Evolutionary conservation across 2,329 filamentous ascomycete genomes (phyloP).

Genomic region (Fusarium acutatum): DNA sequence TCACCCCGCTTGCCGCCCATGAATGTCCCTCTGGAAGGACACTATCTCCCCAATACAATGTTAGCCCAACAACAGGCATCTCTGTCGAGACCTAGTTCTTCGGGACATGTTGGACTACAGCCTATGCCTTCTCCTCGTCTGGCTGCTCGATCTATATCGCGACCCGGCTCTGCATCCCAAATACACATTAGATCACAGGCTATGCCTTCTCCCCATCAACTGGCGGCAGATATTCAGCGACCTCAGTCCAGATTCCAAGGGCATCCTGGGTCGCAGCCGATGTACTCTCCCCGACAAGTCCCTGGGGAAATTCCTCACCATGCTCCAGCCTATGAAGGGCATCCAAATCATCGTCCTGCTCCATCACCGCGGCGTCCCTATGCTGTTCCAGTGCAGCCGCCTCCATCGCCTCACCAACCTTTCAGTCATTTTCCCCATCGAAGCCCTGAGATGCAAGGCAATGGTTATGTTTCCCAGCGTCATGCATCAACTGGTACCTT

Average conservation of each 20-base stretch:
- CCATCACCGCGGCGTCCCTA: background rate
- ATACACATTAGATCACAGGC: background rate
- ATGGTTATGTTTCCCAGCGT: background rate
- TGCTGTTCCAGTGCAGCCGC: background rate
- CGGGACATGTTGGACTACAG: background rate
- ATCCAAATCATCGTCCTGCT: background rate
- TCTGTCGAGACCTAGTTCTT: background rate
- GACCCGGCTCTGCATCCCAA: background rate
- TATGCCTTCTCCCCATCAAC: background rate
- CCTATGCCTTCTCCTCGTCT: background rate
- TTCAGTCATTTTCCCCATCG: background rate
- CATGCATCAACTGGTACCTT: background rate
- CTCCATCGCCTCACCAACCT: background rate
- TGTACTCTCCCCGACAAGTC: background rate
- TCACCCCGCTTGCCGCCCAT: background rate
- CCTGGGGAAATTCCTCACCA: background rate
- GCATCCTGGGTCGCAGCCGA: background rate
- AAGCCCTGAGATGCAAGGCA: background rate
- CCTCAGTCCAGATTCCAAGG: background rate
- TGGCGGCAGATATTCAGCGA: background rate
- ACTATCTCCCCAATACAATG: background rate
- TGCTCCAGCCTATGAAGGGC: background rate
- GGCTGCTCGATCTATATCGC: background rate
- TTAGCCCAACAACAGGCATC: background rate
- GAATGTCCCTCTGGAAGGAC: background rate